phyloP scores from a whole-genome alignment of 164 flowering plant species.

The Umbilicus rupestris region DNA sequence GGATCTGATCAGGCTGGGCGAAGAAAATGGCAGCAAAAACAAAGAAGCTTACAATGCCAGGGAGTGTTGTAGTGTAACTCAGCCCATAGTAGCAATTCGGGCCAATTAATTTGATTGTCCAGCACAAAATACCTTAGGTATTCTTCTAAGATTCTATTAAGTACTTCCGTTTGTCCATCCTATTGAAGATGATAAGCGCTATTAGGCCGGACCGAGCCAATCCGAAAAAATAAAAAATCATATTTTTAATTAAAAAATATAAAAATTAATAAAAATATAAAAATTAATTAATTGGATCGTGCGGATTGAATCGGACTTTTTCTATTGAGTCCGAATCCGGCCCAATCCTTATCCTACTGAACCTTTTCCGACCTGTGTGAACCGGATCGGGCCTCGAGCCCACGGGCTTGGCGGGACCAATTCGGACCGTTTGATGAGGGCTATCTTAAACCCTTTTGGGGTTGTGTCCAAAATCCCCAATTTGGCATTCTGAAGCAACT shows the following conservation, averaged over 20 bases:
- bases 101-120: neutral
- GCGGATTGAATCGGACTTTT: no score
- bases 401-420: no score
- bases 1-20: neutral
- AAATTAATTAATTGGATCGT: no score
- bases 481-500: neutral
- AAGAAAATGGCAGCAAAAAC: neutral
- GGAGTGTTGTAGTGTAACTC: neutral
- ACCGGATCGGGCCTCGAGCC: no score
- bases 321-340: no score
- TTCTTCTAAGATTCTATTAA: neutral
- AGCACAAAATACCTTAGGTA: neutral
- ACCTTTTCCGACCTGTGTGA: no score
- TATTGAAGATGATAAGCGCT: neutral
- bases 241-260: no score
- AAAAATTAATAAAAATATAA: no score
- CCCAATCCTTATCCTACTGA: no score
- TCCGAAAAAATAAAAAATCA: no score
- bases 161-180: neutral
- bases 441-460: slow-evolving; percentile 7
- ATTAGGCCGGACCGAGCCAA: no score
- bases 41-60: neutral
- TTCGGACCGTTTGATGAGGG: no score
- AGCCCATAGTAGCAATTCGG: neutral
- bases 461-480: neutral